These are phyloP conservation scores for Setaria viridis DNA, from an alignment of 202 grass and related monocot species.

Conservation along the genomic window DNA sequence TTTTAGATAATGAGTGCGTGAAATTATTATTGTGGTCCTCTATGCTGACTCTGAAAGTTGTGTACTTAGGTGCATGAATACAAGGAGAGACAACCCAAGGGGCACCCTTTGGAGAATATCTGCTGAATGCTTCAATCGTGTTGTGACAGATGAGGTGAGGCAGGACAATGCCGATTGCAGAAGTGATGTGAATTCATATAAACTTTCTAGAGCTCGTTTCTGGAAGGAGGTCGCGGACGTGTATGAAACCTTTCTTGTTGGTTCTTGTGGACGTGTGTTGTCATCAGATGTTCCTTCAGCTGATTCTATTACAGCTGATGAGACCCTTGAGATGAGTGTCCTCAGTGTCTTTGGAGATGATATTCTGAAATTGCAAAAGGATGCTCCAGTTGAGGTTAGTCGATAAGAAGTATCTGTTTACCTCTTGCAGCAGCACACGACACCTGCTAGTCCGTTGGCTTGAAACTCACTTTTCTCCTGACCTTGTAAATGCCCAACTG, in stretches of 20 bases:
- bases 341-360: conserved; percentile 75
- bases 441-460: background rate
- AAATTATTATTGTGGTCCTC: conserved; percentile 26
- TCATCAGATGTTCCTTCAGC: conserved; percentile 83
- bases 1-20: conserved; percentile 22
- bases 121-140: conserved; percentile 84
- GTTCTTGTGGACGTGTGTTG: conserved; percentile 92
- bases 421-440: conserved; percentile 9
- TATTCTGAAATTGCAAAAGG: conserved; percentile 82
- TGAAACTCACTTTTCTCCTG: conserved; percentile 31
- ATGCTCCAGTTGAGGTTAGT: conserved; percentile 84
- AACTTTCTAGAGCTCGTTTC: conserved; percentile 74
- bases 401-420: conserved; percentile 28
- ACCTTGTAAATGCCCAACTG: conserved; percentile 34
- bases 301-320: conserved; percentile 75
- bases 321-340: conserved; percentile 89
- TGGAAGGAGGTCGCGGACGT: conserved; percentile 98
- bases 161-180: conserved; percentile 51
- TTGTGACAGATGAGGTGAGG: conserved; percentile 74
- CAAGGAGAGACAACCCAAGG: conserved; percentile 96
- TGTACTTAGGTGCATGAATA: conserved; percentile 90
- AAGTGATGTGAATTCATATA: conserved; percentile 70
- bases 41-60: conserved; percentile 42
- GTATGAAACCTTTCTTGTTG: conserved; percentile 98
- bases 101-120: conserved; percentile 96